Conservation (phyloP, 495 filamentous ascomycete genomes). For the Xylaria scruposa region DNA sequence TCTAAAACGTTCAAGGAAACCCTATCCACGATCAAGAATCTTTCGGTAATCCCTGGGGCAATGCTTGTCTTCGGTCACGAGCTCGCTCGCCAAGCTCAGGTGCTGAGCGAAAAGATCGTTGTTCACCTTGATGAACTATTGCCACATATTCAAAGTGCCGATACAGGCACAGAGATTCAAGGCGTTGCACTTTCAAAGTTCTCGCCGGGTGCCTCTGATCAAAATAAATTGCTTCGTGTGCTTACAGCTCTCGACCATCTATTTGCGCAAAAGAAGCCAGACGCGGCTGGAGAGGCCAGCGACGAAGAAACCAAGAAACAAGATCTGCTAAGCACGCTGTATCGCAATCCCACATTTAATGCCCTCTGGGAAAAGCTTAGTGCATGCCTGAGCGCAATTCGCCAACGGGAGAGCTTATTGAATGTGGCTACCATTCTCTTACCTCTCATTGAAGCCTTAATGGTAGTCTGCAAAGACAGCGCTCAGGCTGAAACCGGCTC, state of each 20-base stretch:
- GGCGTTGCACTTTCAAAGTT: conserved; percentile 94
- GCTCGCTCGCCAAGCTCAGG: conserved; percentile 83
- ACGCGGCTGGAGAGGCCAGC: conserved; percentile 61
- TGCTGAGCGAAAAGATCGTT: conserved; percentile 82
- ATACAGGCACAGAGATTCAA: conserved; percentile 91
- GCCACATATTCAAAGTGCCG: conserved; percentile 83
- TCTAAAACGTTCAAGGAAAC: conserved; percentile 97
- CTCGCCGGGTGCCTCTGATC: conserved; percentile 92
- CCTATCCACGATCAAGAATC: conserved; percentile 95
- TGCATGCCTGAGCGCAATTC: conserved; percentile 85
- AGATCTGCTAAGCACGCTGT: conserved; percentile 84
- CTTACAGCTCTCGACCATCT: conserved; percentile 94
- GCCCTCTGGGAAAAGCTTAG: conserved; percentile 94
- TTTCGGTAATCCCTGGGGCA: conserved; percentile 89
- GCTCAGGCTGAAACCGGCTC: conserved; percentile 70
- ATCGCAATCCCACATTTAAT: conserved; percentile 88
- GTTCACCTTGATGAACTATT: conserved; percentile 86
- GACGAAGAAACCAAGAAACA: conserved; percentile 66
- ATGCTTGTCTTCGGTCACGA: conserved; percentile 90
- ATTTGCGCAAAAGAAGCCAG: conserved; percentile 70
- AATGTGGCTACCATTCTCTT: conserved; percentile 95
- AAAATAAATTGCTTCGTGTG: conserved; percentile 92
- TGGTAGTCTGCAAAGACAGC: conserved; percentile 99
- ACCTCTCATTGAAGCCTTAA: conserved; percentile 91
- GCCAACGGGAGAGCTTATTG: conserved; percentile 89